Base-by-base conservation (phyloP, 2,329 filamentous ascomycete species). In the Phoma sp. region DNA sequence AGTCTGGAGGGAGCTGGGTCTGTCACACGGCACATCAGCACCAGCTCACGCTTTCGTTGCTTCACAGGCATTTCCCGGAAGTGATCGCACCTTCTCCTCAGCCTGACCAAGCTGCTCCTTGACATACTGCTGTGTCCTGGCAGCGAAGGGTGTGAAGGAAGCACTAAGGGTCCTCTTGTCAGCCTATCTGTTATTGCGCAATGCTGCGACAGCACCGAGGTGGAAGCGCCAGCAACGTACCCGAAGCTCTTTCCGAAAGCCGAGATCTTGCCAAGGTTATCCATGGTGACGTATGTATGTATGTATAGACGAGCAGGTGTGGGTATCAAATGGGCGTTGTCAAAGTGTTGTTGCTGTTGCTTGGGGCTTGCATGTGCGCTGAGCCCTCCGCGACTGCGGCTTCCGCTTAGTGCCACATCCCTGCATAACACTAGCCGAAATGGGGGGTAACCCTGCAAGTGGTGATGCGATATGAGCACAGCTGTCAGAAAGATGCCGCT, bases 1-100 rank as follows among this genome's bases (percentile, higher is more conserved):
- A 99, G 79, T 98, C 95, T 67, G 93, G 89, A 40, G 95, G 95
- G 38, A 99, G 91, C 80, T 98, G 90, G 62, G 95, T 99, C 92
- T 96, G 58, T 61, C 43, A 47, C 43, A 44, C 27, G 40, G 45
- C 38, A n/a, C 46, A 59, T 74, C 57, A 74, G 61, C 69, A 44
- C 36, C 21, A 41, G 43, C 37, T 49, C 46, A 19, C 7, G 32
- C 22, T 12, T 52, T 9, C 35, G 6, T 31, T 22, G n/a, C 19
- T 15, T 22, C 1, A 32, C 15, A 6, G 37, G 37, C 24, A 22
- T 15, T 6, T 10, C 29, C 7, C 19, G 10, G 41, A 21, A n/a
- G 50, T 19, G 21, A 12, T 43, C 69, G 54, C 66, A 92, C 91
- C 88, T 95, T 97, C 78, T 98, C 95, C 64, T 96, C 93, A 60